phyloP scores from a whole-genome alignment of 176 grass and related monocot genomes.

The Oryza rufipogon region DNA sequence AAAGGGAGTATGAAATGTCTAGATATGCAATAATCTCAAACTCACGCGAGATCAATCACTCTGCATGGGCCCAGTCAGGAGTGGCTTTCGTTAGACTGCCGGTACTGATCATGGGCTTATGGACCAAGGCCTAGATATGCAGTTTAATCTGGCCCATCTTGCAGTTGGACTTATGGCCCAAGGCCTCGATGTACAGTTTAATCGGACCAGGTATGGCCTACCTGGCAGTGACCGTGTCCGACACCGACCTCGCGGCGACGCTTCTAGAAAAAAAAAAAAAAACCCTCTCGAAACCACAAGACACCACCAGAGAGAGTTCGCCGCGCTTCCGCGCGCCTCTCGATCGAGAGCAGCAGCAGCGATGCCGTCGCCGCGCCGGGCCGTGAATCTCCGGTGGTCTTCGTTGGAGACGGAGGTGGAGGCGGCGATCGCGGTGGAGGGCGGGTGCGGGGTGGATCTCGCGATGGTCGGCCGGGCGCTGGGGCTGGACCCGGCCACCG shows the following conservation, averaged over 20 bases:
- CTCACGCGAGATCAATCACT: no score
- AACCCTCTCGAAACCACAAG: not conserved
- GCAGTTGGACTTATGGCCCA: not conserved
- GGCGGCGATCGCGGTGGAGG: slow-evolving; percentile 35
- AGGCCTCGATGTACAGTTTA: no score
- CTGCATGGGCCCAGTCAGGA: no score
- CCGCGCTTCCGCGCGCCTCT: not conserved
- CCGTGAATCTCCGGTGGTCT: slow-evolving; percentile 20
- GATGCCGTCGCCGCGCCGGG: slow-evolving; percentile 19
- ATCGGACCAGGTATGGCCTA: not conserved
- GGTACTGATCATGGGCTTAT: no score
- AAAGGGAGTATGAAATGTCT: no score
- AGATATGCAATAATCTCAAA: no score
- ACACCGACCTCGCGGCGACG: slow-evolving; percentile 15
- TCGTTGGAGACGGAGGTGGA: not conserved
- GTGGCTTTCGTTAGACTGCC: no score
- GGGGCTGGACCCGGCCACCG: slow-evolving; percentile 58
- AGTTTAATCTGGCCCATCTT: no score
- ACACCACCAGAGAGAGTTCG: slow-evolving; percentile 22
- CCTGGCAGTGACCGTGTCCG: not conserved
- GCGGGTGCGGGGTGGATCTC: slow-evolving; percentile 51
- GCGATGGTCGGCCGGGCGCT: slow-evolving; percentile 46
- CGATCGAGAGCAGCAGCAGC: not conserved
- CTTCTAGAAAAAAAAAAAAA: slow-evolving; percentile 34
- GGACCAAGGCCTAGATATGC: no score